These are phyloP conservation scores for Raphanus sativus DNA, from an alignment of 345 rosid genomes.

Conservation along the genomic window DNA sequence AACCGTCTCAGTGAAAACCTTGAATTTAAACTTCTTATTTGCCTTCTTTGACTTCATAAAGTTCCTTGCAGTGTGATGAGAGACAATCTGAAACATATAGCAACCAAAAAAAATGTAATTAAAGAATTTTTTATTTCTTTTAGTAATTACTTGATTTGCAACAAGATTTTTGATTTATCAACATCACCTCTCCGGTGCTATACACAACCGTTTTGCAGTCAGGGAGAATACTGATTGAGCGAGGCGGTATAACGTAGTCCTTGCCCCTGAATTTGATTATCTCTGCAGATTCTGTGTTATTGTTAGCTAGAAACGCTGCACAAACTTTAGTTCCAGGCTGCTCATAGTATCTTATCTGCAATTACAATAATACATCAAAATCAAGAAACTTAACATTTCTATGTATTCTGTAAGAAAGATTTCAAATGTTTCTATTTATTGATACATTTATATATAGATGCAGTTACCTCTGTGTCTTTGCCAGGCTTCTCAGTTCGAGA, in stretches of 20 bases:
- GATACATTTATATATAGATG: background rate
- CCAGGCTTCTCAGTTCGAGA: slow-evolving; percentile 36
- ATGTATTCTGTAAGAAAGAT: background rate
- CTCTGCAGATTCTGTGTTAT: slow-evolving; percentile 43
- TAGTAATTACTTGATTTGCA: background rate
- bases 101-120: background rate
- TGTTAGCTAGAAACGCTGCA: slow-evolving; percentile 86
- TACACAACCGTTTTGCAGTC: slow-evolving; percentile 81
- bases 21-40: slow-evolving; percentile 56
- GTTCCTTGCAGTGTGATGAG: slow-evolving; percentile 80
- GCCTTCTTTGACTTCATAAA: slow-evolving; percentile 48
- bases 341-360: slow-evolving; percentile 61
- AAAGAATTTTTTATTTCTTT: background rate
- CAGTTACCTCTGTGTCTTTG: slow-evolving; percentile 54
- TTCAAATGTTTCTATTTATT: slow-evolving; percentile 39
- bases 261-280: slow-evolving; percentile 53
- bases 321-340: slow-evolving; percentile 52
- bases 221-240: slow-evolving; percentile 83
- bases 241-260: slow-evolving; percentile 53
- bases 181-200: slow-evolving; percentile 45
- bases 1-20: slow-evolving; percentile 48
- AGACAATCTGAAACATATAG: slow-evolving; percentile 46
- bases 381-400: background rate
- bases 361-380: slow-evolving; percentile 2
- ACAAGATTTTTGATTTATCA: background rate